Conservation (phyloP, 176 grass and related monocot genomes). For the Microstegium vimineum region DNA sequence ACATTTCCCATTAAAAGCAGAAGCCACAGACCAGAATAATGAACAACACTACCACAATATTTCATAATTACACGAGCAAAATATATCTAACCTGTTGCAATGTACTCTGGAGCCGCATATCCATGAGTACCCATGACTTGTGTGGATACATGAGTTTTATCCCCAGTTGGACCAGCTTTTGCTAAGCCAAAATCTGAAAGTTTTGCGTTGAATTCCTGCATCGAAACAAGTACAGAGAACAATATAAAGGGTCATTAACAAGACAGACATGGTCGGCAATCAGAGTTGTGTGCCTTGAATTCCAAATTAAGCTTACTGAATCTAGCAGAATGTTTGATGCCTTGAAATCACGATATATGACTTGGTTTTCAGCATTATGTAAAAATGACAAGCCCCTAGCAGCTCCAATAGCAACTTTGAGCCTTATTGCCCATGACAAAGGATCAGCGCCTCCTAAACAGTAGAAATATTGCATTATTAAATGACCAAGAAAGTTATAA, state of each 20-base stretch:
- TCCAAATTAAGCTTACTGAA: conserved; percentile 51
- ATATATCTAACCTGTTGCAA: conserved; percentile 69
- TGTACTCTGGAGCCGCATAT: conserved; percentile 98
- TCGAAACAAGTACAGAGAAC: conserved; percentile 20
- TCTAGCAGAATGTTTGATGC: conserved; percentile 99
- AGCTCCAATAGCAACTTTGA: conserved; percentile 88
- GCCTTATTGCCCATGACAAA: conserved; percentile 82
- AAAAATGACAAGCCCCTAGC: conserved; percentile 95
- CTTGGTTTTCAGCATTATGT: conserved; percentile 80
- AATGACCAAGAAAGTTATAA: background rate
- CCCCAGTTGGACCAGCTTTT: conserved; percentile 94
- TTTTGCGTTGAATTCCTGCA: conserved; percentile 89
- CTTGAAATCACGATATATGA: conserved; percentile 99
- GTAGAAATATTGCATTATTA: conserved; percentile 15
- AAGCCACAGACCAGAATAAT: background rate
- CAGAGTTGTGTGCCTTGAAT: background rate
- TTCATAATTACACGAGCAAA: background rate
- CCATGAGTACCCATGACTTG: conserved; percentile 98
- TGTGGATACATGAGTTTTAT: conserved; percentile 98
- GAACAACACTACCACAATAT: background rate
- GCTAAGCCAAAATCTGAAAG: conserved; percentile 98
- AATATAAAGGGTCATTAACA: background rate
- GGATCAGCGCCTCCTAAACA: conserved; percentile 70
- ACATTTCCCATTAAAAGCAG: background rate
- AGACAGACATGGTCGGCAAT: background rate